Evolutionary conservation across 192 early-diverging fungal species (phyloP).

Genomic region (Coemansia sp.): DNA sequence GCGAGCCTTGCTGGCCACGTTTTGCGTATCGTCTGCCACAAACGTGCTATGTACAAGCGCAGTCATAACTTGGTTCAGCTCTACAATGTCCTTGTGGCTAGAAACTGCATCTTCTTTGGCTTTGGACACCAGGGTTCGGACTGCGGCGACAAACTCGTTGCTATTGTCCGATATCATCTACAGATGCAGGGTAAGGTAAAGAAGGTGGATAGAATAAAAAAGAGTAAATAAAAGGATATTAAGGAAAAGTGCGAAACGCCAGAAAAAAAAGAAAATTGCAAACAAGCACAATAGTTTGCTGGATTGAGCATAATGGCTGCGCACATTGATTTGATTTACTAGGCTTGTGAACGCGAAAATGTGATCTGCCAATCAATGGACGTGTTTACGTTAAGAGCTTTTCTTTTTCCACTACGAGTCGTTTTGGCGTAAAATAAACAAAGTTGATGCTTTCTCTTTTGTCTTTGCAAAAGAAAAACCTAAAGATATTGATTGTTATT

Average conservation of each 20-base stretch:
- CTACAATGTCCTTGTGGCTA: slow-evolving; percentile 1
- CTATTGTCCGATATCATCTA: background rate
- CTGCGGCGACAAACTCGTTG: background rate
- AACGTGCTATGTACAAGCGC: slow-evolving; percentile 16
- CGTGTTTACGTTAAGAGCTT: slow-evolving; percentile 9
- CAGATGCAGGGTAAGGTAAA: background rate
- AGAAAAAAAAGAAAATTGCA: background rate
- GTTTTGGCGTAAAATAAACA: slow-evolving; percentile 3
- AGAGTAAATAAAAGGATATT: background rate
- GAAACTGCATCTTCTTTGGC: slow-evolving; percentile 1
- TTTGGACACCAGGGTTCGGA: slow-evolving; percentile 10
- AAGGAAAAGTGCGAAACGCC: background rate
- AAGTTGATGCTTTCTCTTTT: slow-evolving; percentile 7
- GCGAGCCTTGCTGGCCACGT: background rate
- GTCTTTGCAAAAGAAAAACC: background rate
- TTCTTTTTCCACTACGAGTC: background rate
- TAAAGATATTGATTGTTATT: background rate
- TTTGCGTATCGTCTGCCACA: slow-evolving; percentile 1
- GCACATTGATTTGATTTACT: background rate
- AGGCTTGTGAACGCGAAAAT: background rate
- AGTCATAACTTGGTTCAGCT: slow-evolving; percentile 17
- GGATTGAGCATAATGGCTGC: background rate
- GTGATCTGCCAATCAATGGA: background rate
- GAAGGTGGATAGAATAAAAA: background rate
- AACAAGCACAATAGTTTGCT: background rate